A percentile compares a stretch with the other conserved stretches of the same genome.
phyloP scores from a whole-genome alignment of 352 stramenopile genomes.

The Vaucheria bursata region DNA sequence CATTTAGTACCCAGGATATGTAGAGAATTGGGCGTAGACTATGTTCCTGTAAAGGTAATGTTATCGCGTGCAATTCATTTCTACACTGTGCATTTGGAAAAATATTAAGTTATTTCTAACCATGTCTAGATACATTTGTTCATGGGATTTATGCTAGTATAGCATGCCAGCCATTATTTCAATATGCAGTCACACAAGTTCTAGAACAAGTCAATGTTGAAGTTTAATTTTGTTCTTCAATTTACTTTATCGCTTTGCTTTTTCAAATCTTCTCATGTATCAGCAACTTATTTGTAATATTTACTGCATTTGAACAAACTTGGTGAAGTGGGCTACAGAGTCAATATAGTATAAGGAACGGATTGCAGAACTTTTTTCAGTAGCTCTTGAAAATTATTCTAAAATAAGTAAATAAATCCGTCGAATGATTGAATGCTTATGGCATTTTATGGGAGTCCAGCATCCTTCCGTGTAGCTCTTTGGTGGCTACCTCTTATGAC shows the following conservation, averaged over 20 bases:
- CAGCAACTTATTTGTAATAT: background rate
- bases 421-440: background rate
- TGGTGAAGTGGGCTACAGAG: too few relatives aligned
- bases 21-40: background rate
- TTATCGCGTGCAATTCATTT: background rate
- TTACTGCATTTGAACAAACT: too few relatives aligned
- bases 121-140: background rate
- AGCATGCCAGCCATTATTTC: too few relatives aligned
- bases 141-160: too few relatives aligned
- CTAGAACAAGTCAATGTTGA: too few relatives aligned
- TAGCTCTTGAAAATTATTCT: background rate
- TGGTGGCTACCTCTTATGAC: background rate
- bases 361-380: background rate
- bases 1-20: background rate
- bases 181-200: background rate
- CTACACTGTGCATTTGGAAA: background rate
- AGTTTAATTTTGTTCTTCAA: too few relatives aligned
- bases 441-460: too few relatives aligned
- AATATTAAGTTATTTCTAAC: background rate
- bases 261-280: background rate
- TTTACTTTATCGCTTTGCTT: background rate
- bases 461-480: too few relatives aligned
- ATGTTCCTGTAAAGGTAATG: background rate
- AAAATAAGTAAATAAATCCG: background rate
- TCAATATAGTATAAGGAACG: too few relatives aligned